Conservation (phyloP, 176 grass and related monocot genomes). For the Phoenix dactylifera region DNA sequence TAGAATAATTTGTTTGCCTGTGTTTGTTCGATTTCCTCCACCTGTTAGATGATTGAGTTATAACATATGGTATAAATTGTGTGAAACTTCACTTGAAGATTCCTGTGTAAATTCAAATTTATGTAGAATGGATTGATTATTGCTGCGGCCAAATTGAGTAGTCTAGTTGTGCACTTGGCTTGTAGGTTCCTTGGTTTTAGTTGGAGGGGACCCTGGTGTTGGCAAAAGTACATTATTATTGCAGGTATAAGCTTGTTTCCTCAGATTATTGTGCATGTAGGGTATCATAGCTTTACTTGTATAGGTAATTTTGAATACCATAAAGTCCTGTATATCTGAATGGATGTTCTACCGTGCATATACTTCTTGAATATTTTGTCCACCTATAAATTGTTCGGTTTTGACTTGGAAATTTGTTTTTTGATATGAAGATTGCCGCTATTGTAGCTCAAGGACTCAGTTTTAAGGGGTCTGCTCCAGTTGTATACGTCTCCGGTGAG, state of each 20-base stretch:
- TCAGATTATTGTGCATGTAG: no score
- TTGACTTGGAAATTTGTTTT: slow-evolving; percentile 29
- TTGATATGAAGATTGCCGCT: slow-evolving; percentile 54
- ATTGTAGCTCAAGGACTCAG: slow-evolving; percentile 44
- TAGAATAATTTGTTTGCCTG: no score
- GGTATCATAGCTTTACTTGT: no score
- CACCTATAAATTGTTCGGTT: slow-evolving; percentile 19
- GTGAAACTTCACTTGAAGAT: no score
- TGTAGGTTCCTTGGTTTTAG: slow-evolving; percentile 86
- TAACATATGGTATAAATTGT: no score
- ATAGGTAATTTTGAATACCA: no score
- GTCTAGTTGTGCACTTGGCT: slow-evolving; percentile 21
- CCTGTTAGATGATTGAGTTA: no score
- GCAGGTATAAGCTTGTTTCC: slow-evolving; percentile 39
- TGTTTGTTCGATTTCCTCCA: no score
- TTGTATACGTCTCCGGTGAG: slow-evolving; percentile 92
- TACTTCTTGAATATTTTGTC: slow-evolving; percentile 17
- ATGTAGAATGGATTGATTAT: no score
- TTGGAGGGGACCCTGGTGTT: slow-evolving; percentile 94
- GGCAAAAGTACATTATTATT: slow-evolving; percentile 95
- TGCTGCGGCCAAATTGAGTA: neutral
- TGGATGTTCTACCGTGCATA: slow-evolving; percentile 2
- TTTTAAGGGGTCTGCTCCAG: slow-evolving; percentile 27
- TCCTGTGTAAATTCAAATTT: no score
- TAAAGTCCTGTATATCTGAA: neutral